Conservation (phyloP, 2,329 filamentous ascomycete genomes). For the Botrytis aclada region DNA sequence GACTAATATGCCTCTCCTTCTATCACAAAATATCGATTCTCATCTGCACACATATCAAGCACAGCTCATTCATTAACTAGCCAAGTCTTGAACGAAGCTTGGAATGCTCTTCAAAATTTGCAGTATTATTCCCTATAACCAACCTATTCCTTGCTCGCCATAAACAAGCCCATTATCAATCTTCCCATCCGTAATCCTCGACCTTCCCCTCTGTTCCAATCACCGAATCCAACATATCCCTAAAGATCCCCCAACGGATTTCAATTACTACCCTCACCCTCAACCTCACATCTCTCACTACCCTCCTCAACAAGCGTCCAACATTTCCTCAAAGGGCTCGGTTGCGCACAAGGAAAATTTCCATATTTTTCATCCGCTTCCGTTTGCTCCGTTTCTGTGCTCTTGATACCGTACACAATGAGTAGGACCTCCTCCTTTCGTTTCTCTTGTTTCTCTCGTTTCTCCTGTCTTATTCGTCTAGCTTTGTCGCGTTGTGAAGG, state of each 20-base stretch:
- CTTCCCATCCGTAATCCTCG: not conserved
- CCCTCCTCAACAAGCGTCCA: not conserved
- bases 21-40: too few species aligned
- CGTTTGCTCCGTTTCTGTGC: not conserved
- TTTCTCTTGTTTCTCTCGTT: not conserved
- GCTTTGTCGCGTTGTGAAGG: not conserved
- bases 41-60: not conserved
- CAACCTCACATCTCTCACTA: too few species aligned
- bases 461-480: not conserved
- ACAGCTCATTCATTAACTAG: not conserved
- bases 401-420: not conserved
- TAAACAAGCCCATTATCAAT: not conserved
- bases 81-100: not conserved
- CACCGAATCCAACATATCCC: not conserved
- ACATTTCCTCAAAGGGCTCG: conserved; percentile 11
- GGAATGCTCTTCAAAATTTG: not conserved
- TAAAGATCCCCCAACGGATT: not conserved
- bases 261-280: not conserved
- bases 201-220: not conserved
- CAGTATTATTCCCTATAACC: not conserved
- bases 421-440: not conserved
- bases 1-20: too few species aligned
- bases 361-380: not conserved
- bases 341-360: not conserved
- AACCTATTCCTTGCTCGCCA: too few species aligned